Conservation (phyloP, 148 eudicot genomes). For the Amaranthus cruentus region DNA sequence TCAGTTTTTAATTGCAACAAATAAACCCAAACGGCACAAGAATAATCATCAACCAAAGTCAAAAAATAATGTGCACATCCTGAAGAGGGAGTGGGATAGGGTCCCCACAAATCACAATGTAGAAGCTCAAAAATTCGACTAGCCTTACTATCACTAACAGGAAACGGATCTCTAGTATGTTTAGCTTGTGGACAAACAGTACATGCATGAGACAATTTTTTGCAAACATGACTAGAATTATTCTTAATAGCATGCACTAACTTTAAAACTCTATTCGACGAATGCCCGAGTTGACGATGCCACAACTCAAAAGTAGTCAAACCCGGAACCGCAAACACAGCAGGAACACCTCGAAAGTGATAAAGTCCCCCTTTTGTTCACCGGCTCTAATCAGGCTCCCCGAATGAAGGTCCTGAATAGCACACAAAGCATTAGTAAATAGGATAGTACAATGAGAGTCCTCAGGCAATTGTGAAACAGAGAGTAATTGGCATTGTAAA, state of each 20-base stretch:
- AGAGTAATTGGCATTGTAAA: not conserved
- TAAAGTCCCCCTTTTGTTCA: not conserved
- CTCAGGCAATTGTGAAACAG: not conserved
- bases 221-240: too few species aligned
- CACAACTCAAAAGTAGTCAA: too few species aligned
- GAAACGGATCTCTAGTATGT: not conserved
- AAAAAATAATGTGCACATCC: not conserved
- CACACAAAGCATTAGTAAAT: not conserved
- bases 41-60: not conserved
- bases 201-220: too few species aligned
- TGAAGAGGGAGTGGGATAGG: not conserved
- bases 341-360: not conserved
- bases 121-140: not conserved
- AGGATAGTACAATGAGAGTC: not conserved
- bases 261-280: too few species aligned
- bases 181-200: too few species aligned
- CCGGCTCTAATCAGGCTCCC: slow-evolving; percentile 8
- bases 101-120: not conserved
- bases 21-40: not conserved
- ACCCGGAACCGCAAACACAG: not conserved
- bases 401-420: not conserved
- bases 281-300: too few species aligned
- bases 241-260: too few species aligned
- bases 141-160: not conserved
- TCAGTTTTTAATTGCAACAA: not conserved